Evolutionary conservation across 75 land plant genomes (phyloP).

Genomic region (Pinus tabuliformis): DNA sequence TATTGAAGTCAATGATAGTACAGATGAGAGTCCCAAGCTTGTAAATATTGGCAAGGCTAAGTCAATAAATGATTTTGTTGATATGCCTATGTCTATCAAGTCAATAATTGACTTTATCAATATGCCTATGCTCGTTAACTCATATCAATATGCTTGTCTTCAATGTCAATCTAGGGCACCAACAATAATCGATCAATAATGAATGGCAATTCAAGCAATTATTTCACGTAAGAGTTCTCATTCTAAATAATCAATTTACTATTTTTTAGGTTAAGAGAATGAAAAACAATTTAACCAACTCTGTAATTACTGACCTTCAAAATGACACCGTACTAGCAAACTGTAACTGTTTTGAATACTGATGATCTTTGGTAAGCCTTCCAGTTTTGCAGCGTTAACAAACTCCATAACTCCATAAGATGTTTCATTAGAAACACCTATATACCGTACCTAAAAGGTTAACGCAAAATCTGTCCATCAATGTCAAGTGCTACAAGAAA

Average conservation of each 20-base stretch:
- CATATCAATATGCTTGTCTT: too few relatives aligned
- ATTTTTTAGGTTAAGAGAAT: not conserved
- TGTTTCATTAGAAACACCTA: slow-evolving; percentile 98
- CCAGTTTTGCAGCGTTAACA: slow-evolving; percentile 74
- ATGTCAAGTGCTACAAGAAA: not conserved
- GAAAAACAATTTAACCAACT: not conserved
- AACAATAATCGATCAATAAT: not conserved
- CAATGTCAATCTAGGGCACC: not conserved
- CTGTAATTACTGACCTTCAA: slow-evolving; percentile 62
- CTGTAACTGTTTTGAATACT: slow-evolving; percentile 97
- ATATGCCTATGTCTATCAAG: too few relatives aligned
- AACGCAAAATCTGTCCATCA: not conserved
- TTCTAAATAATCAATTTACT: not conserved
- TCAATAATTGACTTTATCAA: too few relatives aligned
- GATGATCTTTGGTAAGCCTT: slow-evolving; percentile 91
- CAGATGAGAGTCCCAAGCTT: too few relatives aligned
- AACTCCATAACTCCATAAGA: slow-evolving; percentile 98
- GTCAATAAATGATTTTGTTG: too few relatives aligned
- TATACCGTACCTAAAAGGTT: slow-evolving; percentile 70
- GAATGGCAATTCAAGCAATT: not conserved
- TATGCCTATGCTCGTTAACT: too few relatives aligned
- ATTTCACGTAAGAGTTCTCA: not conserved
- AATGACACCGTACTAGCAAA: slow-evolving; percentile 63
- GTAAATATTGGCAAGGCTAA: too few relatives aligned
- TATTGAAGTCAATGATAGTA: too few relatives aligned